phyloP scores from a whole-genome alignment of 176 grass and related monocot species.

The Musa itinerans region DNA sequence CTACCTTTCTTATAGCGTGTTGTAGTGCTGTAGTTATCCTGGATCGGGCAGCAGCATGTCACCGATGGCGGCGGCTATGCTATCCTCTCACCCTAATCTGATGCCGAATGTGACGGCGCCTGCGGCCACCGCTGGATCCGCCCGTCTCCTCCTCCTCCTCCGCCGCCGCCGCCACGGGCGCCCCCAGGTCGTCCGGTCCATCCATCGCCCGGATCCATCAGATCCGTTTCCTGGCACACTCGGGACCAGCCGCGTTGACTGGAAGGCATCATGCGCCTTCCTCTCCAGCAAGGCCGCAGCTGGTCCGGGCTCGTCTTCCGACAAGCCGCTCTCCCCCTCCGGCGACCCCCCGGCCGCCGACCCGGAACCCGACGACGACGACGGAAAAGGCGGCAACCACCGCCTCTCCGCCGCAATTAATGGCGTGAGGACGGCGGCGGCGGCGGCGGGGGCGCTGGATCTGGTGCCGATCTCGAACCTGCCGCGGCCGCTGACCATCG shows the following conservation, averaged over 20 bases:
- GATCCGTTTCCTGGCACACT: not conserved
- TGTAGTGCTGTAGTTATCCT: not conserved
- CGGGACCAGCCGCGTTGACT: constrained; percentile 34
- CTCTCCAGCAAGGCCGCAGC: constrained; percentile 34
- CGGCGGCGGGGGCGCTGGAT: not conserved
- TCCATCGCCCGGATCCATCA: not conserved
- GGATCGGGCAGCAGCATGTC: not conserved
- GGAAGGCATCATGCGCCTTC: constrained; percentile 59
- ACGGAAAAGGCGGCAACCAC: not conserved
- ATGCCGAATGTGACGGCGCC: not conserved
- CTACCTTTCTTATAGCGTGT: not conserved
- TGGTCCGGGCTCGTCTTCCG: not conserved
- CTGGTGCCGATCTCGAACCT: constrained; percentile 10
- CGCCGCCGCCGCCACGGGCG: not conserved
- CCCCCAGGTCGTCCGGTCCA: constrained; percentile 22
- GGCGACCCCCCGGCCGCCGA: not conserved
- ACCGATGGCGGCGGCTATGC: not conserved
- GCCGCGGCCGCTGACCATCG: constrained; percentile 26
- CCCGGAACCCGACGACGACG: not conserved
- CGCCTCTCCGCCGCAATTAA: not conserved
- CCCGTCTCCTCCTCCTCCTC: not conserved
- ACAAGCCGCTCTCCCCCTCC: not conserved
- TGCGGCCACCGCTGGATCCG: not conserved
- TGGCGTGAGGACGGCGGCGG: not conserved
- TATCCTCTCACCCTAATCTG: not conserved